Evolutionary conservation across 75 land plant genomes (phyloP), one percentile per base, ranked within the genome.

Genomic region (Larix kaempferi): DNA sequence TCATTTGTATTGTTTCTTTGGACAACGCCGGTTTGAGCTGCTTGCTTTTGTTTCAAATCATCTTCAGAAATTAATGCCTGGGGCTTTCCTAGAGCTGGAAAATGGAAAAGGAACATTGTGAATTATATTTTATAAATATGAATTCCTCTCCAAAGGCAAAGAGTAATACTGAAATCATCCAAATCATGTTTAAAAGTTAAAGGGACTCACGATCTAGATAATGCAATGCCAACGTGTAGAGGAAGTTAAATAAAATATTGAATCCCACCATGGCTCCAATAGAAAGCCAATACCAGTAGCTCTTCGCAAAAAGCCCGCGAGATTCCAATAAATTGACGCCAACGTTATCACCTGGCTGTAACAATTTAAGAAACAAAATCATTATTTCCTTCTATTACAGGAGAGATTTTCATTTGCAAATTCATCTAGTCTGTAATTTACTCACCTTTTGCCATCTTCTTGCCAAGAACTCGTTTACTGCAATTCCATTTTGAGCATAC

Each of bases 401-500:
- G 49, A 44, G 10, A 1, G 49, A 5, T 44, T 44, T 44, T 44
- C 49, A 44, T 6, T 44, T 44, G 49, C 49, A 44, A 7, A 8
- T 8, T 6, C 49, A 6, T 6, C 6, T 44, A 44, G 49, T 6
- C 49, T 44, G 49, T 8, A 44, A 44, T 44, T 44, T n/a, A 22
- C 86, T 17, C 75, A 91, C 96, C 92, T 85, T 85, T 56, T 86
- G 79, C 96, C 96, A 91, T 27, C 89, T 80, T 77, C 84, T 75
- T 13, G 90, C 96, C 69, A 88, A 84, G 69, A 94, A 88, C 76
- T 94, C 96, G 82, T 94, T 94, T 13, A 85, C 86, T 21, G 94
- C 82, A 44, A 83, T 84, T 41, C 90, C 96, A 85, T 84, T 91
- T 75, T 94, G 94, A 29, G 90, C 94, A 83, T 94, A 94, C 86